Conservation (phyloP, 2,329 filamentous ascomycete species). For the Arthrobotrys sinensis region DNA sequence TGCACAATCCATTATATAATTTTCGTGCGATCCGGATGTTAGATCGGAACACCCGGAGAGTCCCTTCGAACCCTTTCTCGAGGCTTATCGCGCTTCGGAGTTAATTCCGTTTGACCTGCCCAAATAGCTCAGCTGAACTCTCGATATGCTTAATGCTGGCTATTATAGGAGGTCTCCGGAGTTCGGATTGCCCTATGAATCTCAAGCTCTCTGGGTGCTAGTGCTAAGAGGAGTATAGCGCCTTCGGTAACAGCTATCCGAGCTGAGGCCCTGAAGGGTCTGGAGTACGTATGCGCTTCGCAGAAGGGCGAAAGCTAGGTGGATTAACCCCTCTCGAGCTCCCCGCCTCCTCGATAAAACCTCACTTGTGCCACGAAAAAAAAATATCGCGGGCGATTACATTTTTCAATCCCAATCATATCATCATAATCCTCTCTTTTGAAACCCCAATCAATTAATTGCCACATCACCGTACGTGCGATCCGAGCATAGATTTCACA, state of each 20-base stretch:
- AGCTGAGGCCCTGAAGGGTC: conserved; percentile 22
- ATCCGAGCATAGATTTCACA: neutral
- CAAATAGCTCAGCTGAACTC: conserved; percentile 35
- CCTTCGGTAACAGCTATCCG: conserved; percentile 19
- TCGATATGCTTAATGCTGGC: conserved; percentile 1
- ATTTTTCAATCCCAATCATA: neutral
- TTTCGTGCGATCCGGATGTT: conserved; percentile 4
- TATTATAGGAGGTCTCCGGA: conserved; percentile 16
- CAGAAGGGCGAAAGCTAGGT: neutral
- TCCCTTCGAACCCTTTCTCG: neutral
- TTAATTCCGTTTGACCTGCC: conserved; percentile 34
- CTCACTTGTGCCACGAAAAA: neutral
- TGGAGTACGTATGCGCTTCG: neutral
- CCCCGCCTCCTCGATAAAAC: neutral
- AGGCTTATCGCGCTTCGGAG: conserved; percentile 51
- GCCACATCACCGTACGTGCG: conserved; percentile 1
- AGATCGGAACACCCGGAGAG: neutral
- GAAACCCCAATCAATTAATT: too few species aligned
- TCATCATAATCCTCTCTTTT: neutral
- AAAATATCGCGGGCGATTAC: neutral
- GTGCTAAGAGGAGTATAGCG: neutral
- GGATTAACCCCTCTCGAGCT: neutral
- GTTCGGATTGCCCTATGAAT: conserved; percentile 25
- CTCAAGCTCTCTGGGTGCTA: neutral
- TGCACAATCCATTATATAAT: neutral